Evolutionary conservation across 2,329 filamentous ascomycete genomes (phyloP).

Genomic region (Hypoxylon sp.): DNA sequence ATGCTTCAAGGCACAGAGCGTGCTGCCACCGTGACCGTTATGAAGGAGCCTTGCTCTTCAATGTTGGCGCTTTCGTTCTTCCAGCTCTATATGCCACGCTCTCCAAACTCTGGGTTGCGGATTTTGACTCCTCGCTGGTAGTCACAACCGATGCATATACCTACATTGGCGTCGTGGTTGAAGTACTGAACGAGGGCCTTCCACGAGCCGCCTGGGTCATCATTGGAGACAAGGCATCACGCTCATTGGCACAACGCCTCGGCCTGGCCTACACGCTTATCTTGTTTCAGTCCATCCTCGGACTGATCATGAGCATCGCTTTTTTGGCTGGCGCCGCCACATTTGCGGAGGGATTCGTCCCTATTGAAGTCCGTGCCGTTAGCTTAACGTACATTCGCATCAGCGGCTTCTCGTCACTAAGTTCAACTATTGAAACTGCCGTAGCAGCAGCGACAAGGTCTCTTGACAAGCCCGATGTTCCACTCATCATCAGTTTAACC

Average conservation of each 20-base stretch:
- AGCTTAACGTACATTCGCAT: conserved; percentile 77
- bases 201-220: conserved; percentile 77
- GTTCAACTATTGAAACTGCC: conserved; percentile 74
- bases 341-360: conserved; percentile 75
- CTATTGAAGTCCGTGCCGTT: conserved; percentile 66
- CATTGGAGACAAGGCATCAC: conserved; percentile 74
- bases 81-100: conserved; percentile 78
- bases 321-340: conserved; percentile 68
- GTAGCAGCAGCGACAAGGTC: conserved; percentile 74
- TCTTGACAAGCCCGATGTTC: conserved; percentile 78
- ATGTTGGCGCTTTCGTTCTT: conserved; percentile 73
- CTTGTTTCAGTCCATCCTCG: conserved; percentile 71
- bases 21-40: conserved; percentile 58
- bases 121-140: conserved; percentile 74
- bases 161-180: conserved; percentile 76
- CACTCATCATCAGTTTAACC: conserved; percentile 73
- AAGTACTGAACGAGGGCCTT: conserved; percentile 81
- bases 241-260: conserved; percentile 66
- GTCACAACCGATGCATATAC: conserved; percentile 77
- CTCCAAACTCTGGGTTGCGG: conserved; percentile 79
- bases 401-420: conserved; percentile 73
- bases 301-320: conserved; percentile 71
- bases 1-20: not conserved
- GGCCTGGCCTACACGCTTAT: conserved; percentile 74
- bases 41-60: conserved; percentile 72